Percentiles rank a stretch among this genome's conserved stretches.
Conservation (phyloP, 345 rosid genomes). For the Arabidopsis arenosa region DNA sequence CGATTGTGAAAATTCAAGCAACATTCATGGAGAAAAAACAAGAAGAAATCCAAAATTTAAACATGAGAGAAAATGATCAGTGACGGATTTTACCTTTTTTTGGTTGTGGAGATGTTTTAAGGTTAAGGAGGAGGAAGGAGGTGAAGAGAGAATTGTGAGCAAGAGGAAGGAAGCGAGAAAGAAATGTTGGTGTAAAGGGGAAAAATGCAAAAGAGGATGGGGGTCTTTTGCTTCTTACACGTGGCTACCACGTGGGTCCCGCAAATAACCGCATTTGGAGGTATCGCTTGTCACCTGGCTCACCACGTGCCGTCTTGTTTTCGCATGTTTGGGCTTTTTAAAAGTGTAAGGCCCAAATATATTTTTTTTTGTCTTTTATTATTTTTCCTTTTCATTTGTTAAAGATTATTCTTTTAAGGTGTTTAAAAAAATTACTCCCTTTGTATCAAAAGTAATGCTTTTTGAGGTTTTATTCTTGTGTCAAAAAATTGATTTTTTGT, state of each 20-base stretch:
- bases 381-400: too few relatives aligned
- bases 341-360: background rate
- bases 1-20: conserved; percentile 5
- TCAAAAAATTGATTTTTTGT: too few relatives aligned
- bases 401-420: too few relatives aligned
- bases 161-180: too few relatives aligned
- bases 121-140: background rate
- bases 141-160: background rate
- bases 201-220: conserved; percentile 39
- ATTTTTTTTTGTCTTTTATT: background rate
- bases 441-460: too few relatives aligned
- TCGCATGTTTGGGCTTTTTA: background rate
- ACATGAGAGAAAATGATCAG: background rate
- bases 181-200: background rate
- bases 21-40: background rate
- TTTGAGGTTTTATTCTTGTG: too few relatives aligned
- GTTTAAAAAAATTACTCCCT: too few relatives aligned
- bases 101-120: background rate
- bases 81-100: background rate
- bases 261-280: conserved; percentile 33
- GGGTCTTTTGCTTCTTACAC: conserved; percentile 15
- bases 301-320: conserved; percentile 10
- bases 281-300: conserved; percentile 8
- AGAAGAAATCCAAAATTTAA: conserved; percentile 1
- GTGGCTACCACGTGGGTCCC: conserved; percentile 41